Evolutionary conservation across 768 basidiomycete species (phyloP).

Genomic region (Suillus sp.): DNA sequence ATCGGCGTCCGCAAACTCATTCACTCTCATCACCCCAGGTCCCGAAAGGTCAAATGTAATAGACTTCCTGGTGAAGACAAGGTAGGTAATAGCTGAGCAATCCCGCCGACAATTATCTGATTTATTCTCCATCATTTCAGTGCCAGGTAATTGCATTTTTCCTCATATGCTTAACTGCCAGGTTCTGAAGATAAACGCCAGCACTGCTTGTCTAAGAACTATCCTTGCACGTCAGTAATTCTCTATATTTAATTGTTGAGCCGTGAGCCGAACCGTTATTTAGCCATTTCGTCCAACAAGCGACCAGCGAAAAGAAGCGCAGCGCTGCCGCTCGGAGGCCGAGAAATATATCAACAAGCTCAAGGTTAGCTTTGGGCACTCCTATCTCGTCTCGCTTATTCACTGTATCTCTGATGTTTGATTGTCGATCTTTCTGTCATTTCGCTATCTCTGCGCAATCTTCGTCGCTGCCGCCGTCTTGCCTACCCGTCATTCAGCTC

Average conservation of each 20-base stretch:
- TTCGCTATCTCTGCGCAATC: background rate
- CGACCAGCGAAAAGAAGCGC: slow-evolving; percentile 84
- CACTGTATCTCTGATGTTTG: background rate
- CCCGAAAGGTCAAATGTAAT: slow-evolving; percentile 89
- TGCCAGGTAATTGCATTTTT: slow-evolving; percentile 56
- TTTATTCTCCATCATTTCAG: slow-evolving; percentile 35
- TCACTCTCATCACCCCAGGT: slow-evolving; percentile 42
- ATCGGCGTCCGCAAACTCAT: slow-evolving; percentile 16
- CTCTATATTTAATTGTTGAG: slow-evolving; percentile 22
- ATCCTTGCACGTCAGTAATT: slow-evolving; percentile 83
- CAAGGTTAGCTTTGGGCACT: slow-evolving; percentile 44
- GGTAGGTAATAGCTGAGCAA: slow-evolving; percentile 44
- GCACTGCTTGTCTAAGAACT: slow-evolving; percentile 88
- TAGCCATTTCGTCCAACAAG: slow-evolving; percentile 82
- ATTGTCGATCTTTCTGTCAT: slow-evolving; percentile 9
- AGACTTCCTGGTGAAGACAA: slow-evolving; percentile 81
- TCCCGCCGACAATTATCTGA: slow-evolving; percentile 7
- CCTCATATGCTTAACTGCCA: background rate
- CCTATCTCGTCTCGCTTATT: slow-evolving; percentile 15
- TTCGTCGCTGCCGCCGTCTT: background rate
- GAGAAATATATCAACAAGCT: slow-evolving; percentile 56
- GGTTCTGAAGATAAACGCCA: slow-evolving; percentile 32
- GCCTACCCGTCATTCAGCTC: slow-evolving; percentile 19
- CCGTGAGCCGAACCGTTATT: slow-evolving; percentile 20
- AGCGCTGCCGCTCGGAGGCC: slow-evolving; percentile 60